Base-by-base conservation (phyloP, 2,329 filamentous ascomycete genomes). In the Cercospora sesami region DNA sequence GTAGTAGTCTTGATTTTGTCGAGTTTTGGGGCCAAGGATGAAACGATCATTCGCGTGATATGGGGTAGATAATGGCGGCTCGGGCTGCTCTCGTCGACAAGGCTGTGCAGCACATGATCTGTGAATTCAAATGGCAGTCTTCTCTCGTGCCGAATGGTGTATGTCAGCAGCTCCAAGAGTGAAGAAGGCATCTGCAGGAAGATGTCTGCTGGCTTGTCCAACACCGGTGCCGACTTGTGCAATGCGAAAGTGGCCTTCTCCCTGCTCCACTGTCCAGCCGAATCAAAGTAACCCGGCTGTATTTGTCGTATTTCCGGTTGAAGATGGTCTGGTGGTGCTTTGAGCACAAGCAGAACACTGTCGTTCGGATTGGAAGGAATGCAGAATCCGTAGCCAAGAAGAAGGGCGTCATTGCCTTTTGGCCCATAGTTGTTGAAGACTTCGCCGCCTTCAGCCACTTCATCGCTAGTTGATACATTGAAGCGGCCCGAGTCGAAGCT, bases 401-500 rank as follows among this genome's bases (percentile, higher is more conserved):
- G 75, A 2, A 86, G 75, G 71, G 86, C 83, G 69, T 84, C 83
- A 61, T 86, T 86, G 5, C 80, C 78, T 70, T 86, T 86, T 1
- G 83, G 81, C 0, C 81, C 84, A 65, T 86, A 86, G 71, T 86
- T 86, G 73, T 86, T 86, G 76, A 79, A 83, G 2, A 86, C 74
- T 68, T 86, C 80, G 4, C 78, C 76, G 3, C 81, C 82, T 4
- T 75, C 68, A 4, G 72, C 45, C 2, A 82, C 70, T 0, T 66
- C 65, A 4, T 81, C 76, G 4, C 78, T 75, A 28, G 80, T 69
- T 8, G 76, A 77, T 23, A 85, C 73, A 9, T 76, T 76, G 68
- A 84, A 84, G 2, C 73, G 68, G 8, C 75, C 78, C 3, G 75
- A 72, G 31, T 80, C 77, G 53, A 80, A 81, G 45, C 80, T 76